These are phyloP conservation scores for Lepiota venenata DNA, from an alignment of 768 basidiomycete genomes.

Conservation along the genomic window DNA sequence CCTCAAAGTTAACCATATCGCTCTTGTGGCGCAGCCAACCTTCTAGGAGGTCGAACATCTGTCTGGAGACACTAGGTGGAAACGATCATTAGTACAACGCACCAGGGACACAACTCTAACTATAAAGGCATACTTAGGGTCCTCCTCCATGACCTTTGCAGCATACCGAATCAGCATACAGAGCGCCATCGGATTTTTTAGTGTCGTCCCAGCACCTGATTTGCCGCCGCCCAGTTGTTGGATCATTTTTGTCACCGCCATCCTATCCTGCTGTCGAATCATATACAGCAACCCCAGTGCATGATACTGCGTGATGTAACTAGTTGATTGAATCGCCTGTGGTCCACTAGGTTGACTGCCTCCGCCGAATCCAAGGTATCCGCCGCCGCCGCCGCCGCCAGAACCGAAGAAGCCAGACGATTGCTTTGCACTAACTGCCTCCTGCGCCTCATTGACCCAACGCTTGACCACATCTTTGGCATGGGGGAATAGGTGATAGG, in stretches of 20 bases:
- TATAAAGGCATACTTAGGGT: constrained; percentile 79
- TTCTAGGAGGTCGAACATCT: constrained; percentile 92
- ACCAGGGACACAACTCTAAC: neutral
- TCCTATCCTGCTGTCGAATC: constrained; percentile 95
- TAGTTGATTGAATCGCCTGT: constrained; percentile 83
- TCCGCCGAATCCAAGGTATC: constrained; percentile 73
- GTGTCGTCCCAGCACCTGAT: constrained; percentile 73
- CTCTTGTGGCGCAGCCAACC: constrained; percentile 97
- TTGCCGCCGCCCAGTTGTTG: constrained; percentile 93
- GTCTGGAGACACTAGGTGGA: constrained; percentile 71
- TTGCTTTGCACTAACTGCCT: constrained; percentile 89
- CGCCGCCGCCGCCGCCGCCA: constrained; percentile 44
- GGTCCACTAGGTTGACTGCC: constrained; percentile 50
- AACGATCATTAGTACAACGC: constrained; percentile 2
- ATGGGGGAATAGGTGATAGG: constrained; percentile 92
- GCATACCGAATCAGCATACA: constrained; percentile 99
- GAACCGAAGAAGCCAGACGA: constrained; percentile 64
- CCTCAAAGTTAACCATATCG: constrained; percentile 99
- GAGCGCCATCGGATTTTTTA: constrained; percentile 96
- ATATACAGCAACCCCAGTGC: constrained; percentile 90
- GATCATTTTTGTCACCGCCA: constrained; percentile 99
- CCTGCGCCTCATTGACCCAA: constrained; percentile 99
- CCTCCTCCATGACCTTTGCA: constrained; percentile 98
- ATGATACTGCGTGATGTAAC: constrained; percentile 96
- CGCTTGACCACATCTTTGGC: constrained; percentile 96